phyloP scores from a whole-genome alignment of 2,329 filamentous ascomycete species.

The Xylariomycetidae sp. region DNA sequence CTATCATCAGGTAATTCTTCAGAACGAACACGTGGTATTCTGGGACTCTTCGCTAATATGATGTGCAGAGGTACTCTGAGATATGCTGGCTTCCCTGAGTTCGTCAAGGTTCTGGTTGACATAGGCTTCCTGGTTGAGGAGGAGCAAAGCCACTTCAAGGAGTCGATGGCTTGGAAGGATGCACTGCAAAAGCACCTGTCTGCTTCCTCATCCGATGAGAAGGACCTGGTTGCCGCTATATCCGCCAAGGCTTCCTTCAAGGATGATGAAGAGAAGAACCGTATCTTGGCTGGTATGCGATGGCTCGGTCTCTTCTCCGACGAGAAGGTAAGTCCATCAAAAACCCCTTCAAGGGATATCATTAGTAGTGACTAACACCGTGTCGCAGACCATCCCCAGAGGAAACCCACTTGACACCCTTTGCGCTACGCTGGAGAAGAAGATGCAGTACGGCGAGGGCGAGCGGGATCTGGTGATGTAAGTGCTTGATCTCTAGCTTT shows the following conservation, averaged over 20 bases:
- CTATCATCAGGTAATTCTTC: constrained; percentile 55
- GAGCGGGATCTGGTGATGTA: constrained; percentile 77
- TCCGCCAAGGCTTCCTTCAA: constrained; percentile 68
- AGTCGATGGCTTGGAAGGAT: constrained; percentile 73
- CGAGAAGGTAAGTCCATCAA: constrained; percentile 43
- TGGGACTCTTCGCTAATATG: no score
- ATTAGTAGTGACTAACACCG: constrained; percentile 2
- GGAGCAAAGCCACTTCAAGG: constrained; percentile 57
- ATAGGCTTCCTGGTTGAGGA: constrained; percentile 81
- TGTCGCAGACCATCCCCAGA: constrained; percentile 34
- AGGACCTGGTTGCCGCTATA: constrained; percentile 69
- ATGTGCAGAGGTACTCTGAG: constrained; percentile 61
- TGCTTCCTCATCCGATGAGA: constrained; percentile 57
- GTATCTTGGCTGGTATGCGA: constrained; percentile 63
- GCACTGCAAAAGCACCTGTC: constrained; percentile 73
- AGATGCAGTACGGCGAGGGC: constrained; percentile 79
- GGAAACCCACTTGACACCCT: constrained; percentile 87
- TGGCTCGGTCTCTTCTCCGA: constrained; percentile 62
- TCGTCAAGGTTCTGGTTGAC: constrained; percentile 81
- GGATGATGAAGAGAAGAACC: constrained; percentile 60
- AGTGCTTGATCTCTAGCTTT: no score
- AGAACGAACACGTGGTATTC: no score
- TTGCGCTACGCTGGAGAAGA: constrained; percentile 81
- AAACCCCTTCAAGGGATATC: background rate
- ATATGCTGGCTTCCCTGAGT: constrained; percentile 86